Percentiles rank a stretch among this genome's conserved stretches.
Conservation (phyloP, 2,329 filamentous ascomycete genomes). For the Mollisiaceae sp. region DNA sequence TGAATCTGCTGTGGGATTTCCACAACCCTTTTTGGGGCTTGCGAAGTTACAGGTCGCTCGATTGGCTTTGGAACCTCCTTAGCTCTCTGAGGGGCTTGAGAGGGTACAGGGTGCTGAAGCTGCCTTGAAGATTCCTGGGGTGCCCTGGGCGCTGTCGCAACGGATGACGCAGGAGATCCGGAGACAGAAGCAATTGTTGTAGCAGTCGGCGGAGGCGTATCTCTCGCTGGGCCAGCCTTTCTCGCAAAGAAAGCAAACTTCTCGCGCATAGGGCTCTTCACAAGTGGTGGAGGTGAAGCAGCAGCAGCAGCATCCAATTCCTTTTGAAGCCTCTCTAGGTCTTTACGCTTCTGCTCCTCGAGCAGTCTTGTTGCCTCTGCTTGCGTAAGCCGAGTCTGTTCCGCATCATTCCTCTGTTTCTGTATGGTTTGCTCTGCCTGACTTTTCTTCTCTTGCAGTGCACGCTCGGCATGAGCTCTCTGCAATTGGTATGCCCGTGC, state of each 20-base stretch:
- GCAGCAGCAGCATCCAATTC: slow-evolving; percentile 41
- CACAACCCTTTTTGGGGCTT: slow-evolving; percentile 2
- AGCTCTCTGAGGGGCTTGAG: background rate
- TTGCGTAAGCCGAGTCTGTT: slow-evolving; percentile 27
- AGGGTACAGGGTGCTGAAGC: slow-evolving; percentile 8
- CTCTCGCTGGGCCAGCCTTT: slow-evolving; percentile 30
- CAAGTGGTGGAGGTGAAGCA: slow-evolving; percentile 29
- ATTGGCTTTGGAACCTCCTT: slow-evolving; percentile 21
- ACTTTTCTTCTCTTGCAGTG: slow-evolving; percentile 3
- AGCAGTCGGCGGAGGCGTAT: slow-evolving; percentile 20
- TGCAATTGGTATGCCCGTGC: background rate
- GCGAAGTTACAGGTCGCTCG: slow-evolving; percentile 13
- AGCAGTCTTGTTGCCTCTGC: slow-evolving; percentile 36
- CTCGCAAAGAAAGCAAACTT: slow-evolving; percentile 42
- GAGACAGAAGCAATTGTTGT: slow-evolving; percentile 2
- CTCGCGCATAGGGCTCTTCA: slow-evolving; percentile 32
- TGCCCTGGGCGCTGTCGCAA: slow-evolving; percentile 16
- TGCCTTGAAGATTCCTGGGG: slow-evolving; percentile 27
- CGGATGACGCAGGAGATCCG: background rate
- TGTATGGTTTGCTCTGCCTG: background rate
- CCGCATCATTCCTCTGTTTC: slow-evolving; percentile 20
- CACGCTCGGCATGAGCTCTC: background rate
- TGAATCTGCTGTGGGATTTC: slow-evolving; percentile 29
- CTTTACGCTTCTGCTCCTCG: slow-evolving; percentile 42
- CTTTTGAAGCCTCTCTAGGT: slow-evolving; percentile 41